Base-by-base conservation (phyloP, 1,284 basidiomycete genomes). In the Pyrrhoderma noxium region DNA sequence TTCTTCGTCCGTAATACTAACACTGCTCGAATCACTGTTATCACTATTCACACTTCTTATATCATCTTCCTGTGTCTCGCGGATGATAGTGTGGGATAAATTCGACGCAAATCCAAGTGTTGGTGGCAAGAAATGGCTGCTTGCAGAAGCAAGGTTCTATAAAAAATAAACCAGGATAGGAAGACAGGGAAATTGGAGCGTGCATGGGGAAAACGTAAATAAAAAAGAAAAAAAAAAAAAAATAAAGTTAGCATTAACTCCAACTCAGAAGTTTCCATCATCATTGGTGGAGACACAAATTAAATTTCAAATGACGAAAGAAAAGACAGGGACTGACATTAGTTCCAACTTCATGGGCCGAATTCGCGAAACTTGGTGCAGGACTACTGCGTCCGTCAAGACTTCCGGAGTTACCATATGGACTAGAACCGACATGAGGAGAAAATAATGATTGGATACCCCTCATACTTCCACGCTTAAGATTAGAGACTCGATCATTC, bases 51-150 rank as follows among this genome's bases (percentile, higher is more conserved):
- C 62, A 56, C 88, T 93, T 45, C 79, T 75, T 45, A 80, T 76
- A 61, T 96, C 93, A 62, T 96, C 94, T 65, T 98, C 93, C 57
- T 93, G 88, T 5, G 88, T 75, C 65, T 99, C 95, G 21, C 85
- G 82, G 64, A 99, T 98, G 65, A 98, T 97, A 1, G 93, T 93
- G 63, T 96, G 90, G 1, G 92, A 91, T 18, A 99, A 75, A 57
- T 95, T 98, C 52, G 89, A 94, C 2, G 93, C 95, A 64, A 99
- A 99, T 3, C 95, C 95, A 5, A 97, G 75, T 0, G 91, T 82
- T 0, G 89, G 87, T 0, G 84, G 77, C 46, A 89, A 73, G 69
- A 89, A 86, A 11, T 68, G 65, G 14, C 65, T 61, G 25, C 64
- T 62, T 9, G 67, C 66, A 21, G 63, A 64, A 48, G 68, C 65